Conservation (phyloP, 2,329 filamentous ascomycete genomes). For the Cercospora sp. region DNA sequence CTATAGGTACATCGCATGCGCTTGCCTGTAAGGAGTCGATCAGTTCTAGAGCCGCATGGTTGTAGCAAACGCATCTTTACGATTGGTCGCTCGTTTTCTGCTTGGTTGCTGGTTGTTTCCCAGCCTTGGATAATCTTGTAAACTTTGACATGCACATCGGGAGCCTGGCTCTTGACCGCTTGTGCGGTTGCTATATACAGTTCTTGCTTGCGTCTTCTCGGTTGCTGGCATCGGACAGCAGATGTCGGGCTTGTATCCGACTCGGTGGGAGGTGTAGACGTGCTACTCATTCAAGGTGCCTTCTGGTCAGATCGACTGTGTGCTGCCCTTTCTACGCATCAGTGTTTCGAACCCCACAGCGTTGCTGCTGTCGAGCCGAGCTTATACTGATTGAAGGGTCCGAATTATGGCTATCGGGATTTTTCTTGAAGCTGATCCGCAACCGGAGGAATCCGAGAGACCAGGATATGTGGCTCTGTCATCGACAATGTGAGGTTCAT, state of each 20-base stretch:
- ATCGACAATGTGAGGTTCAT: background rate
- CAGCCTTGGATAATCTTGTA: background rate
- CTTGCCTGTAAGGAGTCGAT: background rate
- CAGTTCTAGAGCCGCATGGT: background rate
- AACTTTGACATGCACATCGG: background rate
- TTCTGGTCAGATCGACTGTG: background rate
- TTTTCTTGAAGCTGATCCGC: background rate
- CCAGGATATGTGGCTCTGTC: background rate
- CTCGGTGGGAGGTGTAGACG: background rate
- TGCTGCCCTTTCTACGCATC: background rate
- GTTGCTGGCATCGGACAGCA: background rate
- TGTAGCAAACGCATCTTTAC: background rate
- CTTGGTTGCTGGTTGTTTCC: slow-evolving; percentile 1
- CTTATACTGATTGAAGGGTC: background rate
- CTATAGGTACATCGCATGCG: background rate
- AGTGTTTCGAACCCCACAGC: background rate
- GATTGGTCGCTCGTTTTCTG: background rate
- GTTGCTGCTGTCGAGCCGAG: background rate
- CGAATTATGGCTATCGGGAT: background rate
- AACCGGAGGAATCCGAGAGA: background rate
- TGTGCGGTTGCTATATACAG: background rate
- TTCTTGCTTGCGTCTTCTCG: background rate
- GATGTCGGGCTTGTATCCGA: background rate
- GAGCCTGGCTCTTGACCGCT: background rate
- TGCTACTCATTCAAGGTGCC: background rate